A percentile compares a stretch with the other conserved stretches of the same genome.
Evolutionary conservation across 2,329 filamentous ascomycete species (phyloP).

Genomic region (Zymoseptoria brevis): DNA sequence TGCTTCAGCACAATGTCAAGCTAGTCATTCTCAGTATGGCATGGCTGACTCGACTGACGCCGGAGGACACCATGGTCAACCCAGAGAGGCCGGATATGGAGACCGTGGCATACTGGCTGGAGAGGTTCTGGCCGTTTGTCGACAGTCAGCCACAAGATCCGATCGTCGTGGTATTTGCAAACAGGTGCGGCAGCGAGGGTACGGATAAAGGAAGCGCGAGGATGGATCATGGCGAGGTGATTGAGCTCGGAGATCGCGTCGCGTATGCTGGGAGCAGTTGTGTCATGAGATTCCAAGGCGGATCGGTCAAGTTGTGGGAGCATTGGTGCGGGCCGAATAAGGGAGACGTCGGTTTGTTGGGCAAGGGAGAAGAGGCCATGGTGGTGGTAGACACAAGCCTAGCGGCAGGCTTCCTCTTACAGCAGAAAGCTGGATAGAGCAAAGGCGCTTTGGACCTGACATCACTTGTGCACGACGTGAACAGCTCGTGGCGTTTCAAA

Average conservation of each 20-base stretch:
- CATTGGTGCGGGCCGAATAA: constrained; percentile 38
- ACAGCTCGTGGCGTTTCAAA: constrained; percentile 8
- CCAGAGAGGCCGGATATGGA: constrained; percentile 57
- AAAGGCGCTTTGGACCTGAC: not conserved
- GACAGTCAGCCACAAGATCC: constrained; percentile 41
- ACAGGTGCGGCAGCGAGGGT: constrained; percentile 58
- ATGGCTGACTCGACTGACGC: constrained; percentile 55
- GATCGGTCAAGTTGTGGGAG: constrained; percentile 54
- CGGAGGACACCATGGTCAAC: constrained; percentile 44
- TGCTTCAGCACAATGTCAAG: constrained; percentile 49
- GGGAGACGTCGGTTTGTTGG: constrained; percentile 44
- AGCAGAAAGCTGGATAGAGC: constrained; percentile 14
- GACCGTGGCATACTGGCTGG: constrained; percentile 68
- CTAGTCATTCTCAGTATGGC: constrained; percentile 69
- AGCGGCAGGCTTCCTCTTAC: constrained; percentile 27
- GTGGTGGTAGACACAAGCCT: constrained; percentile 57
- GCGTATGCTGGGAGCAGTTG: constrained; percentile 68
- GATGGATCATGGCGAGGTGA: constrained; percentile 24
- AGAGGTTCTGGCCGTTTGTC: constrained; percentile 56
- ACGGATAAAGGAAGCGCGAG: constrained; percentile 16
- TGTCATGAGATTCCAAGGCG: constrained; percentile 57
- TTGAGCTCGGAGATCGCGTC: constrained; percentile 32
- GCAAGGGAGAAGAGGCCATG: constrained; percentile 61
- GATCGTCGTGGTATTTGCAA: constrained; percentile 62
- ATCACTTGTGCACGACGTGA: not conserved